A percentile compares a stretch with the other conserved stretches of the same genome.
Conservation (phyloP, 495 filamentous ascomycete genomes). For the Schizothecium vesticola region DNA sequence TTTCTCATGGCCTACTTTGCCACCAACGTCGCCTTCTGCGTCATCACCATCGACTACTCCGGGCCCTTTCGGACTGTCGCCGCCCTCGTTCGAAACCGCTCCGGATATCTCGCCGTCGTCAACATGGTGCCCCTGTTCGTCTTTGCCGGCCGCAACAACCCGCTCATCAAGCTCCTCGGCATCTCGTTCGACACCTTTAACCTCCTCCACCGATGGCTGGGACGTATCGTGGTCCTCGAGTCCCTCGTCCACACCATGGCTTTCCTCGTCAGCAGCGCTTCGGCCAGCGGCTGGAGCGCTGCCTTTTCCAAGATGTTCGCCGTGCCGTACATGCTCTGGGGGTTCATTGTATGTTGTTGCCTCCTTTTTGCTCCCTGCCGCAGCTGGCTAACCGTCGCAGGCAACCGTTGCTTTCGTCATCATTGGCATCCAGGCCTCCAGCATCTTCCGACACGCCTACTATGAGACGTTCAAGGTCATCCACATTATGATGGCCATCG, state of each 20-base stretch:
- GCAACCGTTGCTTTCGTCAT: slow-evolving; percentile 54
- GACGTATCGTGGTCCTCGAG: slow-evolving; percentile 65
- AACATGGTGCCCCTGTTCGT: slow-evolving; percentile 68
- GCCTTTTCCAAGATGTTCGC: slow-evolving; percentile 34
- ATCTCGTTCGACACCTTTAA: slow-evolving; percentile 76
- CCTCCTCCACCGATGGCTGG: slow-evolving; percentile 73
- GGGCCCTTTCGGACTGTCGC: slow-evolving; percentile 36
- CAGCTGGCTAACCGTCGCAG: slow-evolving; percentile 26
- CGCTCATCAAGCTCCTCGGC: slow-evolving; percentile 56
- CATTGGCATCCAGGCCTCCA: slow-evolving; percentile 66
- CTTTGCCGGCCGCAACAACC: slow-evolving; percentile 53
- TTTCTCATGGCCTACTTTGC: slow-evolving; percentile 66
- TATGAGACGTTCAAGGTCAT: slow-evolving; percentile 81
- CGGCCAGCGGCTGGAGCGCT: slow-evolving; percentile 40
- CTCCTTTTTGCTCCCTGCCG: neutral
- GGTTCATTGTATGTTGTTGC: slow-evolving; percentile 50
- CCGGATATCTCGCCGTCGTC: slow-evolving; percentile 67
- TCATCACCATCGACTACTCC: slow-evolving; percentile 64
- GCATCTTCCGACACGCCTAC: slow-evolving; percentile 77
- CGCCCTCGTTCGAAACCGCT: slow-evolving; percentile 60
- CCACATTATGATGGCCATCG: slow-evolving; percentile 64
- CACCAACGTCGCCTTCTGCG: slow-evolving; percentile 75
- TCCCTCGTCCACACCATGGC: slow-evolving; percentile 57
- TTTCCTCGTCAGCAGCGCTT: slow-evolving; percentile 27
- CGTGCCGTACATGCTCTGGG: slow-evolving; percentile 41